A percentile compares a stretch with the other conserved stretches of the same genome.
phyloP scores from a whole-genome alignment of 2,329 filamentous ascomycete species.

The Epichloe hybrida region DNA sequence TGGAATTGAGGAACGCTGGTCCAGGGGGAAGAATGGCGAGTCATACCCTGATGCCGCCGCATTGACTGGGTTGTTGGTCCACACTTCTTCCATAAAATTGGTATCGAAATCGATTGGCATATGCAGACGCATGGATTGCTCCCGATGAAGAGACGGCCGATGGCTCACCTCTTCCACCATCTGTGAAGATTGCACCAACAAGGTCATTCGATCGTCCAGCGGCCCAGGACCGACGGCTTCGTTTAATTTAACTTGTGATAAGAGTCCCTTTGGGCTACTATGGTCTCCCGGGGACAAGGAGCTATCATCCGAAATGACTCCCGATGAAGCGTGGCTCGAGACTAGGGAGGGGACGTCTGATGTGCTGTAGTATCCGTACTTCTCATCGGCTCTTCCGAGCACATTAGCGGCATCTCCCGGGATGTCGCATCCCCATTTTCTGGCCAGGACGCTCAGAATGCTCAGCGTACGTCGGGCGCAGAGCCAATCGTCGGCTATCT shows the following conservation, averaged over 20 bases:
- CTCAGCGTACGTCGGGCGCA: slow-evolving; percentile 74
- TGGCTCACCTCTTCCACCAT: background rate
- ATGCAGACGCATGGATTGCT: background rate
- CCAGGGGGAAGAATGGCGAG: slow-evolving; percentile 1
- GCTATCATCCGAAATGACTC: slow-evolving; percentile 16
- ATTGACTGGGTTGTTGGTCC: slow-evolving; percentile 7
- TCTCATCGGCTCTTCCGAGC: slow-evolving; percentile 64
- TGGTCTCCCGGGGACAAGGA: slow-evolving; percentile 16
- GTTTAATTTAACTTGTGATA: slow-evolving; percentile 15
- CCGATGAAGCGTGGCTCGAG: slow-evolving; percentile 20
- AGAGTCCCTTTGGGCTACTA: slow-evolving; percentile 20
- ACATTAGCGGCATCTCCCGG: slow-evolving; percentile 70
- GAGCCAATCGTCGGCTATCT: slow-evolving; percentile 91
- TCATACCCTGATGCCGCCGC: background rate
- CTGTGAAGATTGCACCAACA: slow-evolving; percentile 7
- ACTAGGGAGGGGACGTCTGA: slow-evolving; percentile 45
- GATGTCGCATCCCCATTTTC: slow-evolving; percentile 81
- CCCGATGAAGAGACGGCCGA: background rate
- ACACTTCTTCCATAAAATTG: slow-evolving; percentile 12
- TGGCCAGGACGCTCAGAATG: slow-evolving; percentile 70
- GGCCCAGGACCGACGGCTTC: slow-evolving; percentile 3
- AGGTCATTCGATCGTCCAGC: slow-evolving; percentile 6
- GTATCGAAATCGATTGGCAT: slow-evolving; percentile 11
- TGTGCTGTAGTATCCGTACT: slow-evolving; percentile 59
- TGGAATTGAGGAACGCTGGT: slow-evolving; percentile 1